Percentiles rank a stretch among this genome's conserved stretches.
These are phyloP conservation scores for Psidium friedrichsthalianum DNA, from an alignment of 345 rosid genomes.

Conservation along the genomic window DNA sequence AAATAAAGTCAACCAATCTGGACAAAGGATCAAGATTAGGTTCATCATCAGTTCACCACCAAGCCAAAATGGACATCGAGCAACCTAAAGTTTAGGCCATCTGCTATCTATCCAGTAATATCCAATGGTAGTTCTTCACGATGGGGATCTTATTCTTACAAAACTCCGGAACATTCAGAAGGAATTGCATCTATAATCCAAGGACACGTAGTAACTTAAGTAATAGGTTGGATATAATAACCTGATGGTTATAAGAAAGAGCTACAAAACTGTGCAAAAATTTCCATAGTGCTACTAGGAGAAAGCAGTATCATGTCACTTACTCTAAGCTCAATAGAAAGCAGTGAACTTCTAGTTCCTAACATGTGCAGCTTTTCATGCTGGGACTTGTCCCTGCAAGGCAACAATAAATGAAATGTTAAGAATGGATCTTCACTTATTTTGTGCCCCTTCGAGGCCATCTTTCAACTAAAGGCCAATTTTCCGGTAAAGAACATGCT, in stretches of 20 bases:
- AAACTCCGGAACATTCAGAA: neutral
- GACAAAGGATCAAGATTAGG: neutral
- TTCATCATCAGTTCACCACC: neutral
- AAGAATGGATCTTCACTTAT: neutral
- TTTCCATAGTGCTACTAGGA: neutral
- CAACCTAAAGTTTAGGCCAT: neutral
- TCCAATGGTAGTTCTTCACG: neutral
- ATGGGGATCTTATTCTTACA: neutral
- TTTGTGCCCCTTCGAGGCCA: neutral
- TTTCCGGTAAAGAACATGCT: neutral
- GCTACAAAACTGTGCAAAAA: neutral
- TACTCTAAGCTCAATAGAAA: constrained; percentile 68
- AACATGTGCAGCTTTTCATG: constrained; percentile 47
- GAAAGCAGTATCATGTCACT: constrained; percentile 5
- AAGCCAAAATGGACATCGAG: neutral
- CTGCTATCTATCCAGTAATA: neutral
- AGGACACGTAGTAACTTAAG: neutral
- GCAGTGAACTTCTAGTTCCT: constrained; percentile 48
- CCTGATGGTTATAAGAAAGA: neutral
- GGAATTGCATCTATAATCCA: neutral
- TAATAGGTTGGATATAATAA: neutral
- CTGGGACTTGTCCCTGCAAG: constrained; percentile 63
- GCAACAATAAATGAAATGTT: constrained; percentile 3
- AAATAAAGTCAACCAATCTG: neutral
- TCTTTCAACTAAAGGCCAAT: neutral